Conservation (phyloP, 2,329 filamentous ascomycete genomes). For the Ceratocystis eucalypticola region DNA sequence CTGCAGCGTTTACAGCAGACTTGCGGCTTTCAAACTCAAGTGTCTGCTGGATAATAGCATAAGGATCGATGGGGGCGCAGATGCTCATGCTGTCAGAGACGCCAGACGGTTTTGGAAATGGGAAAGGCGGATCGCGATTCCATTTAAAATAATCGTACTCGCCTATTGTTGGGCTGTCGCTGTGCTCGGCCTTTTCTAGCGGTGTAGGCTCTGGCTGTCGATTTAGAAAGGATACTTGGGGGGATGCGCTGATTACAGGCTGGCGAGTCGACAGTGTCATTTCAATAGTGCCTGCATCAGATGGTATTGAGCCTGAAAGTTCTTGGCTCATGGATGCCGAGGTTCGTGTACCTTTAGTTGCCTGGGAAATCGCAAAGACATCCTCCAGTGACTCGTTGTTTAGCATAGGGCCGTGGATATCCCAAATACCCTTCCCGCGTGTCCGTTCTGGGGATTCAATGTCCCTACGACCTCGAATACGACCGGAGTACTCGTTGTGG, state of each 20-base stretch:
- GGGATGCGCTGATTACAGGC: slow-evolving; percentile 5
- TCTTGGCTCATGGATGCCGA: slow-evolving; percentile 2
- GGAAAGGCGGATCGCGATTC: slow-evolving; percentile 42
- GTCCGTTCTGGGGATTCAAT: background rate
- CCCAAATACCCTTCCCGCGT: slow-evolving; percentile 4
- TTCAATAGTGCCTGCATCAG: slow-evolving; percentile 11
- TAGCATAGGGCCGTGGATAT: slow-evolving; percentile 2
- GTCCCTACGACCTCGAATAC: slow-evolving; percentile 30
- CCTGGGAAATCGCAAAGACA: background rate
- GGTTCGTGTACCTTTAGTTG: background rate
- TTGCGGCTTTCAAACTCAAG: slow-evolving; percentile 43
- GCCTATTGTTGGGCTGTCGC: slow-evolving; percentile 9
- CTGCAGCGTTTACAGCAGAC: slow-evolving; percentile 45
- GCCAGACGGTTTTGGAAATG: slow-evolving; percentile 29
- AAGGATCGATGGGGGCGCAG: slow-evolving; percentile 38
- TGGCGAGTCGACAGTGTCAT: slow-evolving; percentile 14
- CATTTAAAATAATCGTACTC: slow-evolving; percentile 48
- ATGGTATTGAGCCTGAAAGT: slow-evolving; percentile 3
- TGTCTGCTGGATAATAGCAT: slow-evolving; percentile 38
- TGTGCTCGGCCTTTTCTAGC: slow-evolving; percentile 21
- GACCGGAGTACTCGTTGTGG: slow-evolving; percentile 33
- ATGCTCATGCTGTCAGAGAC: background rate
- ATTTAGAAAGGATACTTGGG: slow-evolving; percentile 3
- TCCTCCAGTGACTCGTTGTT: slow-evolving; percentile 5
- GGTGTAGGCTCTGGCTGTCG: slow-evolving; percentile 9